These are phyloP conservation scores for Cystobasidium tubakii DNA, from an alignment of 768 basidiomycete species.

Conservation along the genomic window DNA sequence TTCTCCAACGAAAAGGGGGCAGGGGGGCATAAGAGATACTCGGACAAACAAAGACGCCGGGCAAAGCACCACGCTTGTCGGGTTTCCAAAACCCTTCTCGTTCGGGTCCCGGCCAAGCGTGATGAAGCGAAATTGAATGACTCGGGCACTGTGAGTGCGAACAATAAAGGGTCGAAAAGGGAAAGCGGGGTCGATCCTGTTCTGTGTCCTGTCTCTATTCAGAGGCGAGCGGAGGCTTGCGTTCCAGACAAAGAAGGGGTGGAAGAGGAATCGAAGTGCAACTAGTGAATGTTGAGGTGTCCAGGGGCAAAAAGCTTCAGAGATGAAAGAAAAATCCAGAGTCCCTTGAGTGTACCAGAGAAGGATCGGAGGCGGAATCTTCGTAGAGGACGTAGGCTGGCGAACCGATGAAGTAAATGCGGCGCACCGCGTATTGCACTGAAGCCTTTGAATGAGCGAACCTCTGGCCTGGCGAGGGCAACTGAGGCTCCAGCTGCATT, in stretches of 20 bases:
- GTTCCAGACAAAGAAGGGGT: background rate
- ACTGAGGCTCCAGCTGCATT: conserved; percentile 7
- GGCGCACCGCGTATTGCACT: conserved; percentile 33
- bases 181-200: background rate
- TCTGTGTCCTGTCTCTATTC: background rate
- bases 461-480: conserved; percentile 23
- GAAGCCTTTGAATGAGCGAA: conserved; percentile 21
- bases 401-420: background rate
- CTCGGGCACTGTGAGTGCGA: conserved; percentile 10
- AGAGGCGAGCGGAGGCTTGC: background rate
- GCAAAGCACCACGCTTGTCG: conserved; percentile 10
- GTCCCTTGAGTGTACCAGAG: background rate
- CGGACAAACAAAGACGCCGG: background rate
- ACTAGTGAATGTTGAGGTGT: background rate
- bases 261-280: background rate
- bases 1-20: background rate
- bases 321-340: background rate
- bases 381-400: background rate
- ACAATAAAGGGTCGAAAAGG: background rate
- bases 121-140: background rate
- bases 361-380: background rate
- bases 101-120: conserved; percentile 9
- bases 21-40: background rate
- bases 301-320: background rate
- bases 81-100: conserved; percentile 9